Conservation (phyloP, 768 basidiomycete genomes). For the Collybiopsis luxurians region DNA sequence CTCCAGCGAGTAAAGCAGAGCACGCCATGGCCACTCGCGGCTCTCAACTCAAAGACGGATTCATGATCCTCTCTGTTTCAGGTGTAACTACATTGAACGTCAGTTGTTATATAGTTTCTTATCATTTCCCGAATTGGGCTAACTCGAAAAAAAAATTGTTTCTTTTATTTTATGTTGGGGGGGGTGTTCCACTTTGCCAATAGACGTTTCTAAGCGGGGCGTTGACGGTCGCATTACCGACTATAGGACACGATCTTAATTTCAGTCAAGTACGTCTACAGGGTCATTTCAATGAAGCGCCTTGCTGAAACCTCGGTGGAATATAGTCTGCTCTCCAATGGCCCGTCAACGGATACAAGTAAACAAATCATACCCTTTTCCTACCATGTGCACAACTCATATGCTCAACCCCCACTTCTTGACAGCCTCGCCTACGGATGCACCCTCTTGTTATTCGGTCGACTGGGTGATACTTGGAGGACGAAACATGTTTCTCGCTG, state of each 20-base stretch:
- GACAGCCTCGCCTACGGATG: slow-evolving; percentile 18
- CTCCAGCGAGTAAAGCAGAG: too few relatives aligned
- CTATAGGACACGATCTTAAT: slow-evolving; percentile 17
- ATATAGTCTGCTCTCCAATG: slow-evolving; percentile 16
- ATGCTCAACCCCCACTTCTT: background rate
- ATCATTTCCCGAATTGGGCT: background rate
- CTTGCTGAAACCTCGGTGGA: background rate
- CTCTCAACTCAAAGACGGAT: slow-evolving; percentile 6
- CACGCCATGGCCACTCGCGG: background rate
- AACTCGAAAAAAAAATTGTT: too few relatives aligned
- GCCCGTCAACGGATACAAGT: slow-evolving; percentile 19
- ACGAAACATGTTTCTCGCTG: slow-evolving; percentile 23
- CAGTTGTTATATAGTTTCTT: background rate
- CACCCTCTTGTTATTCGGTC: slow-evolving; percentile 16
- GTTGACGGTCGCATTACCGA: slow-evolving; percentile 19
- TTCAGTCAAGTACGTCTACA: slow-evolving; percentile 11
- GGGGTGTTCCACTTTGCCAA: background rate
- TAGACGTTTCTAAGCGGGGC: slow-evolving; percentile 14
- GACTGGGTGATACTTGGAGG: slow-evolving; percentile 20
- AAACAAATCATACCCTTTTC: background rate
- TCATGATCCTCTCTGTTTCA: slow-evolving; percentile 10
- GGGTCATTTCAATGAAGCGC: background rate
- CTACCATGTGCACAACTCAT: background rate
- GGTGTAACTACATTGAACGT: slow-evolving; percentile 18
- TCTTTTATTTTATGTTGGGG: too few relatives aligned